Evolutionary conservation across 2,329 filamentous ascomycete species (phyloP), one percentile per base, ranked within the genome.

Genomic region (Harringtonia lauricola): DNA sequence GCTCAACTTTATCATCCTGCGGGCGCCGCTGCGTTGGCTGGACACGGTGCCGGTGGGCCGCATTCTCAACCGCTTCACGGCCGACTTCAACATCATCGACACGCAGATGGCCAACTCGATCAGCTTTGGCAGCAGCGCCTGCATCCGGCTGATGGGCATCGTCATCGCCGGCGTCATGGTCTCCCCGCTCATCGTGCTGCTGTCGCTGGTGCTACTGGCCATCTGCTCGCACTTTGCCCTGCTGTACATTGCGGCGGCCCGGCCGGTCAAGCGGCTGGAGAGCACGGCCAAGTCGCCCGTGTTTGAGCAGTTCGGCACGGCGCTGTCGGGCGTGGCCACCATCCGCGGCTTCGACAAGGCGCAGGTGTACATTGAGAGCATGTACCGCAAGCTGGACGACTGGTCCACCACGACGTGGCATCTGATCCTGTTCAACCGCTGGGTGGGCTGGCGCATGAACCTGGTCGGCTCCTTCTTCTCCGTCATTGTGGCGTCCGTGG

Each of bases 41-140:
- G 85, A 90, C 55, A 89, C 84, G 0, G 80, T 87, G 0, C 86
- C 86, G 0, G 67, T 87, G 1, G 85, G 85, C 2, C 75, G 85
- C 37, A 76, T 89, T 31, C 66, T 89, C 18, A 90, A 90, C 61
- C 73, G 85, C 2, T 86, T 89, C 58, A 86, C 83, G 0, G 70
- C 81, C 3, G 85, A 90, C 60, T 88, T 90, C 59, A 77, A 81
- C 52, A 71, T 79, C 34, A 74, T 89, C 39, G 85, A 90, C 60
- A 79, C 74, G 8, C 70, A 75, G 30, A 64, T 88, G 40, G 74
- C 79, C 8, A 72, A 74, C 51, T 75, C 83, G 41, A 59, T 86
- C 48, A 71, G 69, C 6, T 77, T 79, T 51, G 70, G 77, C 28
- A 62, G 75, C 19, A 72, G 72, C 53, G 72, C 78, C n/a, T 53